phyloP scores from a whole-genome alignment of 208 protist genomes.

The Leishmania mexicana region DNA sequence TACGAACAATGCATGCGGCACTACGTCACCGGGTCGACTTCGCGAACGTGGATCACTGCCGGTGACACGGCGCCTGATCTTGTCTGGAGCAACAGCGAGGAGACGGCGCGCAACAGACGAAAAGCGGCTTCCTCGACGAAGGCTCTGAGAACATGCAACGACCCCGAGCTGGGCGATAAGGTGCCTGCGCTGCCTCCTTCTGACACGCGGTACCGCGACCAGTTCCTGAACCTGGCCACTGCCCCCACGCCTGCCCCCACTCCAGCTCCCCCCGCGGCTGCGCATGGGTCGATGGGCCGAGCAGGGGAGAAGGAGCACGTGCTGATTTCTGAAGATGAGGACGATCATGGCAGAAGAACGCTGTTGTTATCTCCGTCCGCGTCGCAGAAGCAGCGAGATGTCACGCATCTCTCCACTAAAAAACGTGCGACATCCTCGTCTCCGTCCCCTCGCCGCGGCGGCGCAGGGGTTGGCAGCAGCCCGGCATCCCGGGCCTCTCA shows the following conservation, averaged over 20 bases:
- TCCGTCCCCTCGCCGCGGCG: constrained; percentile 11
- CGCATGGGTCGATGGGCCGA: background rate
- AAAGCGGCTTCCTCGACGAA: too few species aligned
- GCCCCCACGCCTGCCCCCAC: background rate
- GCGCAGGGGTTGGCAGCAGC: background rate
- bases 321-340: constrained; percentile 32
- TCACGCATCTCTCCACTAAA: background rate
- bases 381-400: background rate
- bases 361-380: background rate
- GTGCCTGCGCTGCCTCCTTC: background rate
- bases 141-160: background rate
- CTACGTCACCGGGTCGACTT: constrained; percentile 2
- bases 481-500: constrained; percentile 9
- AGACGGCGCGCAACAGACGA: background rate
- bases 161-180: background rate
- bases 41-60: constrained; percentile 18
- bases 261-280: background rate
- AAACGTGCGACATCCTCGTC: constrained; percentile 1
- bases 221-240: constrained; percentile 6
- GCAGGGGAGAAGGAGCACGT: constrained; percentile 2
- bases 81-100: constrained; percentile 17
- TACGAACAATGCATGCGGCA: constrained; percentile 24
- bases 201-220: constrained; percentile 14
- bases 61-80: constrained; percentile 20
- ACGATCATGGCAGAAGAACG: background rate